phyloP scores from a whole-genome alignment of 2,329 filamentous ascomycete genomes.

The Ophiostoma himal-ulmi region DNA sequence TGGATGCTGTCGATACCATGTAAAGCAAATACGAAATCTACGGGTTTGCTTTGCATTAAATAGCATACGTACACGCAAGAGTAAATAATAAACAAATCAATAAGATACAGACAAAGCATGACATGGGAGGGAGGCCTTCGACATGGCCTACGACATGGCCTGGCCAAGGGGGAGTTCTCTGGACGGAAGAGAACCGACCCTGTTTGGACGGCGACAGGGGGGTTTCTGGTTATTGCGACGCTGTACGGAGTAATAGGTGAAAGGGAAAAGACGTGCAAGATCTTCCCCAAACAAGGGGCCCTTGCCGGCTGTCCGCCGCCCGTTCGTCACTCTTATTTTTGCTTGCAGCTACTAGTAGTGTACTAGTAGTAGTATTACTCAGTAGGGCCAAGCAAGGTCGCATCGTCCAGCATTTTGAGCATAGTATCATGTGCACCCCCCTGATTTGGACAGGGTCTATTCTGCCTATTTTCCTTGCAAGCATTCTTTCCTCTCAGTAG shows the following conservation, averaged over 20 bases:
- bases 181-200: slow-evolving; percentile 7
- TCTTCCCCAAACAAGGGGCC: not conserved
- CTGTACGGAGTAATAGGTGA: not conserved
- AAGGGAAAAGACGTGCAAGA: not conserved
- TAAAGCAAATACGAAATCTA: too few species aligned
- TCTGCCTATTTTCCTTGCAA: too few species aligned
- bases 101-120: not conserved
- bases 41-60: too few species aligned
- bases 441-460: too few species aligned
- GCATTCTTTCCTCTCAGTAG: too few species aligned
- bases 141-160: not conserved
- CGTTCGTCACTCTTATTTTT: too few species aligned
- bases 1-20: too few species aligned
- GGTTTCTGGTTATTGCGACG: not conserved
- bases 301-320: not conserved
- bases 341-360: too few species aligned
- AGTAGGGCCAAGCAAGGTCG: too few species aligned
- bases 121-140: not conserved
- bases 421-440: not conserved
- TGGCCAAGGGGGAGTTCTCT: not conserved
- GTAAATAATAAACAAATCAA: not conserved
- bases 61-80: not conserved
- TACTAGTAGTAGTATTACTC: too few species aligned
- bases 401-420: not conserved
- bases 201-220: slow-evolving; percentile 11